Base-by-base conservation (phyloP, 345 rosid genomes). In the Aegle marmelos region DNA sequence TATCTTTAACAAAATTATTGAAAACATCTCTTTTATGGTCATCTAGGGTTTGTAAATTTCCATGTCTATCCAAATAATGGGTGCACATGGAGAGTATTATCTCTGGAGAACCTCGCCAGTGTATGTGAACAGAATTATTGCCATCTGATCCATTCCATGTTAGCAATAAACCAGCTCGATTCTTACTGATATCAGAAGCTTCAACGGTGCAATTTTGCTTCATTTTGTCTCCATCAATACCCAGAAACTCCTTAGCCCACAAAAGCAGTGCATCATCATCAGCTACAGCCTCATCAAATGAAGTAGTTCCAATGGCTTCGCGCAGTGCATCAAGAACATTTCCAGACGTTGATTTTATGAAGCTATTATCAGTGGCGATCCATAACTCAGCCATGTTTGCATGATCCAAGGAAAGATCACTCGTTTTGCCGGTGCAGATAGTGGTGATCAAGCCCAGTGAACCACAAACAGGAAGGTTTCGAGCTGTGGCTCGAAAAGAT, bases 221-320 rank as follows among this genome's bases (percentile, higher is more conserved):
- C 37, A 70, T 53, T 70, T 50, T 56, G n/a, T 70, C 74, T 22
- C 37, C 22, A 53, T 70, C 74, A 28, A 53, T 39, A 1, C 14
- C 61, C 39, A 70, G 33, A 50, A 70, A 59, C 39, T 70, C 9
- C 60, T 70, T 50, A 28, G 73, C 73, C 73, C 60, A 70, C 53
- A 27, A 19, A 48, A 50, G 60, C 30, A 70, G 41, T 30, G 9
- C 39, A 21, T 69, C 45, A 36, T 68, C 21, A 70, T 53, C 41
- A 41, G 0, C 16, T 21, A 25, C 19, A 30, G 27, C 28, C 7
- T 53, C 41, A 4, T 41, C 14, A 11, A 17, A 53, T 5, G 9
- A 14, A 9, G 34, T 70, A 9, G 31, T 22, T 17, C 9, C 37
- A 53, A 70, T 70, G 34, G 61, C 62, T 70, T 50, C 27, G 5